Evolutionary conservation across 2,329 filamentous ascomycete genomes (phyloP).

Genomic region (Amylocarpus encephaloides): DNA sequence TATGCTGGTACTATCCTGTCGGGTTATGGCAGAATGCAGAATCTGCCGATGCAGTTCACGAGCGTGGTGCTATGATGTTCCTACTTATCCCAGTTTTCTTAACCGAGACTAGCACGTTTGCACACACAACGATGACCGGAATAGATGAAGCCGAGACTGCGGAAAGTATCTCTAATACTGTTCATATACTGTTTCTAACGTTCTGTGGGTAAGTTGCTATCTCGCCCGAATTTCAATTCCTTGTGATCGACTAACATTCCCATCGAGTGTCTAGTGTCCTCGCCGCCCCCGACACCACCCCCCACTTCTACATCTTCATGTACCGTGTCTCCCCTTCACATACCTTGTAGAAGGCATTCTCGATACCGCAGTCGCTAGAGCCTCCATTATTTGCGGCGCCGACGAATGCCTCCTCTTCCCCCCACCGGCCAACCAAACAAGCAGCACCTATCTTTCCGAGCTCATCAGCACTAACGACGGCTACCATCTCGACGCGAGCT

Average conservation of each 20-base stretch:
- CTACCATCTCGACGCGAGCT: slow-evolving; percentile 42
- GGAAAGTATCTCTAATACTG: neutral
- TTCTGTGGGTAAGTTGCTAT: slow-evolving; percentile 45
- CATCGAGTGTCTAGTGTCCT: slow-evolving; percentile 66
- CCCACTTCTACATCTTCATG: slow-evolving; percentile 77
- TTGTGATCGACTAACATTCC: too few species aligned
- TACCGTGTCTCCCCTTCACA: slow-evolving; percentile 59
- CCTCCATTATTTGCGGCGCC: slow-evolving; percentile 54
- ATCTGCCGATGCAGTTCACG: slow-evolving; percentile 49
- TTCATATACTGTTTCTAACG: slow-evolving; percentile 50
- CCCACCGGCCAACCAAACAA: slow-evolving; percentile 52
- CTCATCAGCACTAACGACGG: slow-evolving; percentile 45
- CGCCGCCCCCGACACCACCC: slow-evolving; percentile 52
- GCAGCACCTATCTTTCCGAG: slow-evolving; percentile 47
- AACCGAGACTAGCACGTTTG: slow-evolving; percentile 73
- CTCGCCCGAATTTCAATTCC: slow-evolving; percentile 31
- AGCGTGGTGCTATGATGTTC: slow-evolving; percentile 73
- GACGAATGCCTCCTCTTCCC: slow-evolving; percentile 63
- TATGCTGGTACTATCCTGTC: slow-evolving; percentile 79
- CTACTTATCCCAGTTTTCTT: slow-evolving; percentile 68
- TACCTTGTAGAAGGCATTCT: slow-evolving; percentile 71
- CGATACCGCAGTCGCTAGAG: slow-evolving; percentile 61
- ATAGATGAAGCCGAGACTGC: neutral
- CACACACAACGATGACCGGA: slow-evolving; percentile 26
- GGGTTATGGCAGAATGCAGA: slow-evolving; percentile 66